These are phyloP conservation scores for Suhomyces canberraensis DNA, from an alignment of 805 yeast species.

Conservation along the genomic window DNA sequence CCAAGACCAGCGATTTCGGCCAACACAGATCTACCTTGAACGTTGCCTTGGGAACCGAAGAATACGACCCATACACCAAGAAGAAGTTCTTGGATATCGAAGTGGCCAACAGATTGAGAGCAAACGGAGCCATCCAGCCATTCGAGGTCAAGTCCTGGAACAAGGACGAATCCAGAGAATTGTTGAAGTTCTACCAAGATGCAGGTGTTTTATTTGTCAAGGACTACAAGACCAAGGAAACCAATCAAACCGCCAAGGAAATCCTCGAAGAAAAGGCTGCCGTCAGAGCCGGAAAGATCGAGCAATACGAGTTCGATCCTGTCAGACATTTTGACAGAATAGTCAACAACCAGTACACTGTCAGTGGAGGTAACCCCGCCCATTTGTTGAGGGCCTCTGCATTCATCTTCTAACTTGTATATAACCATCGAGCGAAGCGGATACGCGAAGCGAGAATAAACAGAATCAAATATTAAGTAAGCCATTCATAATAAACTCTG, in stretches of 20 bases:
- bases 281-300: constrained; percentile 11
- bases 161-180: constrained; percentile 28
- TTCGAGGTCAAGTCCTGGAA: constrained; percentile 25
- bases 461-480: no score
- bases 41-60: constrained; percentile 52
- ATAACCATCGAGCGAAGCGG: background rate
- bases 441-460: no score
- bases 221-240: constrained; percentile 29
- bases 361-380: constrained; percentile 42
- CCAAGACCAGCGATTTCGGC: constrained; percentile 57
- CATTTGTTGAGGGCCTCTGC: constrained; percentile 30
- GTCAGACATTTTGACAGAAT: constrained; percentile 27
- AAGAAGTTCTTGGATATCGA: constrained; percentile 49
- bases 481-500: no score
- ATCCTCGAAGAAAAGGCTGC: constrained; percentile 13
- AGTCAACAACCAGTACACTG: constrained; percentile 27
- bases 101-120: constrained; percentile 47
- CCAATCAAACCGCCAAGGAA: constrained; percentile 10
- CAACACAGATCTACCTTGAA: constrained; percentile 48
- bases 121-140: constrained; percentile 30
- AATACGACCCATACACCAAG: constrained; percentile 56
- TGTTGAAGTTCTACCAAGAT: constrained; percentile 31
- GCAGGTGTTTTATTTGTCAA: constrained; percentile 33
- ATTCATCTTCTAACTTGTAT: constrained; percentile 19
- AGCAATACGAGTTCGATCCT: constrained; percentile 13